Evolutionary conservation across 257 asterid species (phyloP).

Genomic region (Nicotiana paniculata): DNA sequence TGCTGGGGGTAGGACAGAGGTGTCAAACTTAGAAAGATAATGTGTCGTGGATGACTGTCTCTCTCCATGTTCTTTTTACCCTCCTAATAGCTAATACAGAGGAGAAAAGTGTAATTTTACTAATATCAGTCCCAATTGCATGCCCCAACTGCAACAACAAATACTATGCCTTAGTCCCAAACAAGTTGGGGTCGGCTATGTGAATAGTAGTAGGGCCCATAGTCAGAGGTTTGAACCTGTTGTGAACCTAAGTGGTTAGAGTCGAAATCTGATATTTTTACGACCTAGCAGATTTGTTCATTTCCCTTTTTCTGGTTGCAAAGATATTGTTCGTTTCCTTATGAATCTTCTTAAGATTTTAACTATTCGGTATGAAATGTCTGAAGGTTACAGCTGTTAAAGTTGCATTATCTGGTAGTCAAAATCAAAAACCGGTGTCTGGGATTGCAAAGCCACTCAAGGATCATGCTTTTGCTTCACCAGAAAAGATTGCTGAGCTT

Average conservation of each 20-base stretch:
- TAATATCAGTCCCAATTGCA: neutral
- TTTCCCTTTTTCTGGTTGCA: neutral
- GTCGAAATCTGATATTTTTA: neutral
- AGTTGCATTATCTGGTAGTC: slow-evolving; percentile 66
- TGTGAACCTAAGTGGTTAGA: neutral
- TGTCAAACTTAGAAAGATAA: neutral
- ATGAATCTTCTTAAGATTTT: neutral
- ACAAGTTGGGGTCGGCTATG: no score
- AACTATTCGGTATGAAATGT: slow-evolving; percentile 4
- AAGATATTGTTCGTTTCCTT: neutral
- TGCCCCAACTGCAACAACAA: neutral
- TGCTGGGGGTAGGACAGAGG: neutral
- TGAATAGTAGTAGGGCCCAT: no score
- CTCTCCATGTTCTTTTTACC: neutral
- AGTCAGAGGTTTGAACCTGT: neutral
- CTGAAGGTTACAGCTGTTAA: slow-evolving; percentile 90
- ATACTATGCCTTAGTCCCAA: no score
- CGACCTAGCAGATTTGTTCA: neutral
- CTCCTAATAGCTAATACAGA: neutral
- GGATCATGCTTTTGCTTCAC: slow-evolving; percentile 93
- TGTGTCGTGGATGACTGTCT: neutral
- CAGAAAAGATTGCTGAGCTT: slow-evolving; percentile 83
- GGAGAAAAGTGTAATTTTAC: neutral
- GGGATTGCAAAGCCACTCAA: slow-evolving; percentile 70
- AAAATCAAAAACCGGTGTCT: slow-evolving; percentile 51